Percentiles rank a stretch among this genome's conserved stretches.
Conservation (phyloP, 192 early-diverging fungal species). For the Gaertneriomyces semiglobifer region DNA sequence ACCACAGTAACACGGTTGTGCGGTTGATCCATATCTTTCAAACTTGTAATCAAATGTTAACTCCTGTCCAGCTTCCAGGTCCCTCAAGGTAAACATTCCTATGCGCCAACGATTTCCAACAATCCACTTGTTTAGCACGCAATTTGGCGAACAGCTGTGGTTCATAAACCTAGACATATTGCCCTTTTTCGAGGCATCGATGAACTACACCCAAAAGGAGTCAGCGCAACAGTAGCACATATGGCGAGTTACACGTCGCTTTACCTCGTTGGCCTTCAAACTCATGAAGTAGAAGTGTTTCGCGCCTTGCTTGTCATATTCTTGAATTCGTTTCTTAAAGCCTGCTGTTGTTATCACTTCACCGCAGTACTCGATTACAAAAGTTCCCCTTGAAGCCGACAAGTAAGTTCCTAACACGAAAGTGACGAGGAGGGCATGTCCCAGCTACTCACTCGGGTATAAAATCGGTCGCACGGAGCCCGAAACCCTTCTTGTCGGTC, state of each 20-base stretch:
- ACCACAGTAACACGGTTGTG: slow-evolving; percentile 92
- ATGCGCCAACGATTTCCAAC: slow-evolving; percentile 84
- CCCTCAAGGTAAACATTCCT: slow-evolving; percentile 88
- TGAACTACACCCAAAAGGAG: slow-evolving; percentile 53
- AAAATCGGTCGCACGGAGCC: slow-evolving; percentile 69
- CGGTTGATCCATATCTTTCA: slow-evolving; percentile 86
- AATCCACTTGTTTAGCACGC: slow-evolving; percentile 95
- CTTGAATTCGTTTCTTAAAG: slow-evolving; percentile 77
- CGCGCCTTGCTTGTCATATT: slow-evolving; percentile 75
- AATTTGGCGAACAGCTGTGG: slow-evolving; percentile 95
- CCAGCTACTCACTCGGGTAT: slow-evolving; percentile 57
- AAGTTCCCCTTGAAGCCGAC: slow-evolving; percentile 57
- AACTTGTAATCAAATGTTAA: slow-evolving; percentile 99
- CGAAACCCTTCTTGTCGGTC: slow-evolving; percentile 91
- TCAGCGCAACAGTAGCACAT: not conserved
- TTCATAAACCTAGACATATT: slow-evolving; percentile 96
- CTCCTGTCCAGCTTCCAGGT: slow-evolving; percentile 77
- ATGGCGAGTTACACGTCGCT: not conserved
- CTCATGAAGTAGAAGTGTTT: slow-evolving; percentile 99
- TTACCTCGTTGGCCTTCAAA: slow-evolving; percentile 81
- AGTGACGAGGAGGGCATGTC: not conserved
- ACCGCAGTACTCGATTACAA: slow-evolving; percentile 98
- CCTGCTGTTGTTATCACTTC: slow-evolving; percentile 82
- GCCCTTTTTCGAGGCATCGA: slow-evolving; percentile 92
- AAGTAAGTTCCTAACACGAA: not conserved